These are phyloP conservation scores for Blakeslea trispora DNA, from an alignment of 371 early-diverging fungal species.

Conservation along the genomic window DNA sequence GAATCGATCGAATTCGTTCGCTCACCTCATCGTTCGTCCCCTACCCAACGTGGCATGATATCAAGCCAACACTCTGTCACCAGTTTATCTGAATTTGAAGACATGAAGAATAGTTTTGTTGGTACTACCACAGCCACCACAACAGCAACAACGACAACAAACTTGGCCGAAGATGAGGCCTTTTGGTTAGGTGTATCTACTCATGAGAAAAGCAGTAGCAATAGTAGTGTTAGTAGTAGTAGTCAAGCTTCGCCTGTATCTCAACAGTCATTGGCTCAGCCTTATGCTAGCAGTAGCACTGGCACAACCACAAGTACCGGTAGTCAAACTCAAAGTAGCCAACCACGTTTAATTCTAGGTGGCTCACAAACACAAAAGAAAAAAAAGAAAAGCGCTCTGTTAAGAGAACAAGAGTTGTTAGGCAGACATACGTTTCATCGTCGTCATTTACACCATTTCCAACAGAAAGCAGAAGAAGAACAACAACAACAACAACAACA, in stretches of 20 bases:
- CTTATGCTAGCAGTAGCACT: neutral
- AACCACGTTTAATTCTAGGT: slow-evolving; percentile 18
- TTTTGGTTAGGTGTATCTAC: slow-evolving; percentile 15
- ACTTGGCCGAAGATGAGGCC: slow-evolving; percentile 17
- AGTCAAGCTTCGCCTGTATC: no score
- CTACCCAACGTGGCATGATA: neutral
- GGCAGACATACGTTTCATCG: slow-evolving; percentile 2
- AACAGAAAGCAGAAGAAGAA: neutral
- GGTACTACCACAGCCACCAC: neutral
- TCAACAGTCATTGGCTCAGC: neutral
- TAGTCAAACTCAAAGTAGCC: slow-evolving; percentile 11
- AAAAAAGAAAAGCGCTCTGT: neutral
- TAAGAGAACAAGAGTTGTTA: slow-evolving; percentile 1
- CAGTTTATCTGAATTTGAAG: slow-evolving; percentile 10
- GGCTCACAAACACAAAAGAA: slow-evolving; percentile 16
- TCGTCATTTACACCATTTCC: neutral
- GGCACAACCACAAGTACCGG: no score
- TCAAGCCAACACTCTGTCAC: neutral
- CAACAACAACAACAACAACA: slow-evolving; percentile 2
- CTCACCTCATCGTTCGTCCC: neutral
- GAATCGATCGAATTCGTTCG: neutral
- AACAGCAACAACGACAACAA: neutral
- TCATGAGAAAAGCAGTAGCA: no score
- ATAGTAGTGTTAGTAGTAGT: no score
- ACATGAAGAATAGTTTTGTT: slow-evolving; percentile 1